Evolutionary conservation across 2,329 filamentous ascomycete genomes (phyloP).

Genomic region (Graphium sp.): DNA sequence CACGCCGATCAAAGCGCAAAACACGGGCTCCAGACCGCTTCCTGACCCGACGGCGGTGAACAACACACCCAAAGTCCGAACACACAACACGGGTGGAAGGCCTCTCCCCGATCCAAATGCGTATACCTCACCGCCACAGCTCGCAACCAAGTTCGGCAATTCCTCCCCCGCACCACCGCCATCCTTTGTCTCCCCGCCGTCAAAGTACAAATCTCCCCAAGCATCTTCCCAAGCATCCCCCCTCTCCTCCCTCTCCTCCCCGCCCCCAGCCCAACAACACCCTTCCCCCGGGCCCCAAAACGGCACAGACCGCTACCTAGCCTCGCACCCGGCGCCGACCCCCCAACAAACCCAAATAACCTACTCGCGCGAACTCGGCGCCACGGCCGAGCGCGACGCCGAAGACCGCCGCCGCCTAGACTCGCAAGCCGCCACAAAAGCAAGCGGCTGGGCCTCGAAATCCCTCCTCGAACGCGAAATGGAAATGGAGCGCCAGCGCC

Average conservation of each 20-base stretch:
- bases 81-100: conserved; percentile 24
- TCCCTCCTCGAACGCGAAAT: conserved; percentile 65
- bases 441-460: conserved; percentile 47
- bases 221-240: background rate
- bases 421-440: conserved; percentile 43
- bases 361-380: conserved; percentile 37
- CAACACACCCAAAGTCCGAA: conserved; percentile 13
- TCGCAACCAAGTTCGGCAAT: conserved; percentile 2
- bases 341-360: conserved; percentile 22
- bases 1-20: conserved; percentile 8
- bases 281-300: conserved; percentile 11
- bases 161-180: conserved; percentile 6
- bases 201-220: background rate
- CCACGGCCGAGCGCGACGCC: conserved; percentile 41
- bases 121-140: conserved; percentile 7
- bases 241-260: background rate
- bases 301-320: conserved; percentile 41
- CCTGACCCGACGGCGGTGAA: conserved; percentile 16
- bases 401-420: conserved; percentile 44
- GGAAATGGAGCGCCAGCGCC: conserved; percentile 61
- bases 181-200: background rate
- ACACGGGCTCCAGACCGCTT: conserved; percentile 19
- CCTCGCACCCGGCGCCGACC: conserved; percentile 32
- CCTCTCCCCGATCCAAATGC: conserved; percentile 33
- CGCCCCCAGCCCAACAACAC: conserved; percentile 4